phyloP scores from a whole-genome alignment of 371 early-diverging fungal species.

The Haplosporangium sp. region DNA sequence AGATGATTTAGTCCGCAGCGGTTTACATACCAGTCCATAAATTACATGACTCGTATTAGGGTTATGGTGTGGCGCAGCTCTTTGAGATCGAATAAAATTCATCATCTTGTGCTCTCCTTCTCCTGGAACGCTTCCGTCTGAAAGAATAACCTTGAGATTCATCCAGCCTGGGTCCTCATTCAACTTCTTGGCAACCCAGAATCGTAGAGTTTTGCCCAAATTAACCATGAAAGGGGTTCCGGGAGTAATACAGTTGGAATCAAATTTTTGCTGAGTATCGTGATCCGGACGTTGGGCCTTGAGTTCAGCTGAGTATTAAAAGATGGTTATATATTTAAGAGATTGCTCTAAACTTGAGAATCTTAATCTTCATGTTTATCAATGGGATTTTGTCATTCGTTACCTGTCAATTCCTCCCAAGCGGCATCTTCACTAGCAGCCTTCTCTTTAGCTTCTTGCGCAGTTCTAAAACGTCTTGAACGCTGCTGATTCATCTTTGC shows the following conservation, averaged over 20 bases:
- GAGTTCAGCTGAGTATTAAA: conserved; percentile 27
- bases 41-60: conserved; percentile 95
- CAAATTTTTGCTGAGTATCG: conserved; percentile 83
- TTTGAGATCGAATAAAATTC: conserved; percentile 95
- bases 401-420: conserved; percentile 72
- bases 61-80: conserved; percentile 82
- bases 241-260: conserved; percentile 99
- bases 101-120: conserved; percentile 98
- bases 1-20: neutral
- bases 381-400: conserved; percentile 4
- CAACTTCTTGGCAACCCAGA: conserved; percentile 91
- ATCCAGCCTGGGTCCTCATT: conserved; percentile 93
- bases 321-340: neutral
- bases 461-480: conserved; percentile 96
- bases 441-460: conserved; percentile 85
- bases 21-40: conserved; percentile 84
- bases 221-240: conserved; percentile 99
- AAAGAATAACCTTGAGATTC: conserved; percentile 92
- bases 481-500: conserved; percentile 99
- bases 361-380: neutral
- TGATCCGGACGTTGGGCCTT: conserved; percentile 66
- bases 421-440: conserved; percentile 79
- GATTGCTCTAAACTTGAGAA: neutral
- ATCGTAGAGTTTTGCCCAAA: conserved; percentile 86
- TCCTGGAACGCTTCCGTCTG: conserved; percentile 97